Evolutionary conservation across 2,329 filamentous ascomycete species (phyloP), one percentile per base, ranked within the genome.

Genomic region (Pseudovirgaria hyperparasitica): DNA sequence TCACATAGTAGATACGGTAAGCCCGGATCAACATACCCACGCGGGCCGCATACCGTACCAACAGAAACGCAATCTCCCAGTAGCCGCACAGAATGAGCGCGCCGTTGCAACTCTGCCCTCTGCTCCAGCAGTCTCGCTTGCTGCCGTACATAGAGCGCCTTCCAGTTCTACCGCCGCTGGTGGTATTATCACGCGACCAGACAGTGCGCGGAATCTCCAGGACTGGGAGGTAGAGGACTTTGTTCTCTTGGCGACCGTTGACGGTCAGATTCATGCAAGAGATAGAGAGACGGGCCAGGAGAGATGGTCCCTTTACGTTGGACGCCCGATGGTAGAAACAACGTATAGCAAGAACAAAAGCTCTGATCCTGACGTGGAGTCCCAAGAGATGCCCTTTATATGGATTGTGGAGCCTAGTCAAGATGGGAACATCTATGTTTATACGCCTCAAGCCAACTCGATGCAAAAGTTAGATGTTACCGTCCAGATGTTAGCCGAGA

Each of bases 211-310:
- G 75, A 92, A 79, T 69, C 69, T 96, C 72, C 79, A 86, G 72
- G 87, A 94, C 65, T 96, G 87, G 87, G 84, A 94, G 80, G 86
- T 94, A 63, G 87, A 96, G 82, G 86, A 96, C 68, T 92, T 94
- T 72, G 82, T 96, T 64, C 82, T 98, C 67, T 69, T 98, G 80
- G 87, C 90, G 82, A 96, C 90, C 72, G 82, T 96, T 73, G 86
- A 96, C 68, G 90, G 90, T 68, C 82, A 84, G 54, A 73, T 96
- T 48, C 82, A 93, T 62, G 86, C 87, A 54, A 76, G 76, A 56
- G 84, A 94, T 62, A 74, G 90, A 46, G 80, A 77, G 52, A 90
- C 80, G 27, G 90, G 90, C 43, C 69, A 76, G 37, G 69, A 79
- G 42, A 78, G 76, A 50, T 96, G 90, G 90, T 77, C 80, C 46